phyloP scores from a whole-genome alignment of 2,329 filamentous ascomycete genomes.

The Fusarium nanum region DNA sequence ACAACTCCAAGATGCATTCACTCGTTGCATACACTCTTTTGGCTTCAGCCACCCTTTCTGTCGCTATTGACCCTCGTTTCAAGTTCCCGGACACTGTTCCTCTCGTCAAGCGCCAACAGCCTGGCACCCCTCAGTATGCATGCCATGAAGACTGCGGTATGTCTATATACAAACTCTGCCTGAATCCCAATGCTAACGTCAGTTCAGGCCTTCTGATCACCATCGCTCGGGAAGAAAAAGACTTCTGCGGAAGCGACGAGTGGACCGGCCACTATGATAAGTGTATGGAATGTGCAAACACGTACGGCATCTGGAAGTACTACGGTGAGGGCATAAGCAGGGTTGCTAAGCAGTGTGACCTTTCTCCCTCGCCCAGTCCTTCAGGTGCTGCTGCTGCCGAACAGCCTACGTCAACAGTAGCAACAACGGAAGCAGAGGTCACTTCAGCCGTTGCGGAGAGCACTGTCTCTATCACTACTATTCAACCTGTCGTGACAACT shows the following conservation, averaged over 20 bases:
- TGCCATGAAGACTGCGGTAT: slow-evolving; percentile 61
- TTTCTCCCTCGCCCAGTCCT: slow-evolving; percentile 32
- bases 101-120: slow-evolving; percentile 56
- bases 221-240: slow-evolving; percentile 47
- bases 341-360: slow-evolving; percentile 49
- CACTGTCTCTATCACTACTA: not conserved
- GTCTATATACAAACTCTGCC: slow-evolving; percentile 34
- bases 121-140: slow-evolving; percentile 57
- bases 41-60: slow-evolving; percentile 31
- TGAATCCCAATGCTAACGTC: not conserved
- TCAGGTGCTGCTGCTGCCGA: slow-evolving; percentile 15
- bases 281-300: slow-evolving; percentile 58
- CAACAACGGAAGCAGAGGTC: not conserved
- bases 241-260: slow-evolving; percentile 53
- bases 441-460: not conserved
- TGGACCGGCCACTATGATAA: slow-evolving; percentile 56
- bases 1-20: slow-evolving; percentile 32
- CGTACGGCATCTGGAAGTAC: slow-evolving; percentile 58
- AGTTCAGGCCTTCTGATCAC: slow-evolving; percentile 45
- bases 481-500: not conserved
- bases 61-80: slow-evolving; percentile 45
- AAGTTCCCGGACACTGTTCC: slow-evolving; percentile 47
- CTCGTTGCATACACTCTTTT: slow-evolving; percentile 34
- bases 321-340: slow-evolving; percentile 54
- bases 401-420: not conserved